Evolutionary conservation across 495 filamentous ascomycete species (phyloP).

Genomic region (Hypoxylon intermedium): DNA sequence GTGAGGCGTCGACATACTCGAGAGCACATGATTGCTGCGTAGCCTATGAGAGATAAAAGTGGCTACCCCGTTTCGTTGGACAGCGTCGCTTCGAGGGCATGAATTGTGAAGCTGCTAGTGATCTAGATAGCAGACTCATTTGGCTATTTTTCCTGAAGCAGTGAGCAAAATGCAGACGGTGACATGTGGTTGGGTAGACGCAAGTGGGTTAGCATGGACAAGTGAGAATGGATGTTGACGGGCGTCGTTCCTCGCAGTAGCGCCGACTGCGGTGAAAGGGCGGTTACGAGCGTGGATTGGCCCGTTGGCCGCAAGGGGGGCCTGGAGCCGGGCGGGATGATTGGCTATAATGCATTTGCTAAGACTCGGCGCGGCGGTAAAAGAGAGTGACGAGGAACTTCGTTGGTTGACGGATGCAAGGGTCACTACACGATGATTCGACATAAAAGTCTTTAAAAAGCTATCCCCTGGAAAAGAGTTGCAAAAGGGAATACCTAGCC

Average conservation of each 20-base stretch:
- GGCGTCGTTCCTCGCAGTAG: constrained; percentile 43
- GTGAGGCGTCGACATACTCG: constrained; percentile 16
- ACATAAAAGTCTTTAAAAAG: constrained; percentile 15
- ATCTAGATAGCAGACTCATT: constrained; percentile 13
- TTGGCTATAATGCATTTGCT: constrained; percentile 37
- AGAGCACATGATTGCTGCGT: constrained; percentile 15
- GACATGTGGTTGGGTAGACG: constrained; percentile 35
- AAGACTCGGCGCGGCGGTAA: constrained; percentile 39
- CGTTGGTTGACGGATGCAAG: constrained; percentile 40
- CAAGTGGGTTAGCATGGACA: constrained; percentile 38
- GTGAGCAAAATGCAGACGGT: constrained; percentile 17
- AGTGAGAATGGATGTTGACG: constrained; percentile 41
- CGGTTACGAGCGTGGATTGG: constrained; percentile 27
- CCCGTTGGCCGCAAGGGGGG: constrained; percentile 31
- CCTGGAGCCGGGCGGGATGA: constrained; percentile 29
- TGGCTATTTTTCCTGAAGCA: constrained; percentile 27
- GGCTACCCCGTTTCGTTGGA: constrained; percentile 28
- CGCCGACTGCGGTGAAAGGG: constrained; percentile 39
- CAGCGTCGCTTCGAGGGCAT: constrained; percentile 21
- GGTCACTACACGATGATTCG: constrained; percentile 26
- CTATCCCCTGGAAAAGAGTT: background rate
- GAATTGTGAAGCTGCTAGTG: constrained; percentile 9
- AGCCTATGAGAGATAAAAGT: constrained; percentile 21
- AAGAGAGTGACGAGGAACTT: constrained; percentile 39
- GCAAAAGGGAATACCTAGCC: background rate